Percentiles rank a stretch among this genome's conserved stretches.
Conservation (phyloP, 2,329 filamentous ascomycete species). For the Cordyceps cicadae region DNA sequence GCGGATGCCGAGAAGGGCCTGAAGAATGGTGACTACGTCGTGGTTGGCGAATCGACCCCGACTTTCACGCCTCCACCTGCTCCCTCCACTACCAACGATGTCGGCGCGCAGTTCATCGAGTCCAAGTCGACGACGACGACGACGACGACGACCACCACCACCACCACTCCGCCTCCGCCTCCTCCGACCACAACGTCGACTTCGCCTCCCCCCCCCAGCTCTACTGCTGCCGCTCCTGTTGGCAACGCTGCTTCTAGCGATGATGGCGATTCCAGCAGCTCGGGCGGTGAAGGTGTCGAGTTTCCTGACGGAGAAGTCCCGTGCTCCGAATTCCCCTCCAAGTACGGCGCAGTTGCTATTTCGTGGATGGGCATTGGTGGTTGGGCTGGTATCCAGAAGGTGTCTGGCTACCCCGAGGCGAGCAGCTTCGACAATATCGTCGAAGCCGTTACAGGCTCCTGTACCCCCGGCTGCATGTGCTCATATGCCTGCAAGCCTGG, state of each 20-base stretch:
- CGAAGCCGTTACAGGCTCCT: constrained; percentile 54
- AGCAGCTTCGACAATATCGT: constrained; percentile 63
- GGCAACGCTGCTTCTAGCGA: constrained; percentile 18
- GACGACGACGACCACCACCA: too few species aligned
- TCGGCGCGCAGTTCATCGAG: constrained; percentile 45
- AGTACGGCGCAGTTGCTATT: constrained; percentile 69
- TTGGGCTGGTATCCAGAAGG: constrained; percentile 72
- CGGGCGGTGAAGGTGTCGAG: constrained; percentile 50
- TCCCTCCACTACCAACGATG: constrained; percentile 25
- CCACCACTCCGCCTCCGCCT: constrained; percentile 24
- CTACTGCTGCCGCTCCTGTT: constrained; percentile 9
- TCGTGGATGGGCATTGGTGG: constrained; percentile 62
- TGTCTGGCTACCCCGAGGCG: constrained; percentile 30
- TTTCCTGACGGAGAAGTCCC: constrained; percentile 70
- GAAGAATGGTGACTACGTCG: constrained; percentile 58
- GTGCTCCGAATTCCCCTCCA: constrained; percentile 67
- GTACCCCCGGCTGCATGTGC: constrained; percentile 62
- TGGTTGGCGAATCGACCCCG: constrained; percentile 51
- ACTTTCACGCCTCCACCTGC: constrained; percentile 39
- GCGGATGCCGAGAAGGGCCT: constrained; percentile 65
- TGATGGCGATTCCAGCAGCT: constrained; percentile 20
- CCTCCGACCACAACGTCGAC: constrained; percentile 20
- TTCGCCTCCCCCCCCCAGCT: constrained; percentile 17
- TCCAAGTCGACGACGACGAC: constrained; percentile 30
- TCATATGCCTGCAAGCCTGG: constrained; percentile 89